A percentile compares a stretch with the other conserved stretches of the same genome.
Evolutionary conservation across 1,139 yeast genomes (phyloP).

Genomic region (Sugiyamaella xylanicola): DNA sequence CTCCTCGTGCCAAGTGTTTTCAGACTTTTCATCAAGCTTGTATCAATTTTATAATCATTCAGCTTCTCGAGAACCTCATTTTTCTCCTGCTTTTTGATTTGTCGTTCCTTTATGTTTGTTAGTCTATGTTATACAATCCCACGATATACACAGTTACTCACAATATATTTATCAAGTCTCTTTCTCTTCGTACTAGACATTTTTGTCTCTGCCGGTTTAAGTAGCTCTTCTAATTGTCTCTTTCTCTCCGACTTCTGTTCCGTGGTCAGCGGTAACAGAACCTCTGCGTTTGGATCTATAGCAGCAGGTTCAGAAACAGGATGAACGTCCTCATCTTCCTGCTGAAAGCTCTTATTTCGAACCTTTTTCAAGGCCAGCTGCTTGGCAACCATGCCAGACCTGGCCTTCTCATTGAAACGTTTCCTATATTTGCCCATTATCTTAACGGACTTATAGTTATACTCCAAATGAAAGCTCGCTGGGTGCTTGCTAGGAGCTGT

Average conservation of each 20-base stretch:
- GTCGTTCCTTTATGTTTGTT: conserved; percentile 63
- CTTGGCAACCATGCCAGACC: conserved; percentile 81
- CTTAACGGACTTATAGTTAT: not conserved
- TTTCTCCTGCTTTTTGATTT: conserved; percentile 86
- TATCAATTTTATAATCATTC: conserved; percentile 64
- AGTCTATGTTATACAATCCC: conserved; percentile 25
- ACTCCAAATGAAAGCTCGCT: not conserved
- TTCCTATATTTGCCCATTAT: conserved; percentile 79
- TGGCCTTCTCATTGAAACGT: conserved; percentile 83
- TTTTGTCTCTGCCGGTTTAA: conserved; percentile 66
- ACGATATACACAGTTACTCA: conserved; percentile 26
- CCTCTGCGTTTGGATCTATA: conserved; percentile 61
- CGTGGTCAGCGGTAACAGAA: conserved; percentile 51
- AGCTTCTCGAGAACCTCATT: conserved; percentile 74
- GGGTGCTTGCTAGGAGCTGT: too few species aligned
- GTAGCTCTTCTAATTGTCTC: conserved; percentile 60
- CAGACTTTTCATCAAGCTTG: conserved; percentile 66
- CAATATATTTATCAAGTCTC: conserved; percentile 50
- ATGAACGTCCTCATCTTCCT: conserved; percentile 37
- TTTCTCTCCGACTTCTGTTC: conserved; percentile 68
- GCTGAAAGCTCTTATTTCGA: conserved; percentile 62
- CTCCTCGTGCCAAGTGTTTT: conserved; percentile 78
- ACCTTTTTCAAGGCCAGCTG: conserved; percentile 68
- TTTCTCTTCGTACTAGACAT: conserved; percentile 75
- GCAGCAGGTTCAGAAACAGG: conserved; percentile 21